Conservation (phyloP, 2,329 filamentous ascomycete genomes). For the Calonectria fujianensis region DNA sequence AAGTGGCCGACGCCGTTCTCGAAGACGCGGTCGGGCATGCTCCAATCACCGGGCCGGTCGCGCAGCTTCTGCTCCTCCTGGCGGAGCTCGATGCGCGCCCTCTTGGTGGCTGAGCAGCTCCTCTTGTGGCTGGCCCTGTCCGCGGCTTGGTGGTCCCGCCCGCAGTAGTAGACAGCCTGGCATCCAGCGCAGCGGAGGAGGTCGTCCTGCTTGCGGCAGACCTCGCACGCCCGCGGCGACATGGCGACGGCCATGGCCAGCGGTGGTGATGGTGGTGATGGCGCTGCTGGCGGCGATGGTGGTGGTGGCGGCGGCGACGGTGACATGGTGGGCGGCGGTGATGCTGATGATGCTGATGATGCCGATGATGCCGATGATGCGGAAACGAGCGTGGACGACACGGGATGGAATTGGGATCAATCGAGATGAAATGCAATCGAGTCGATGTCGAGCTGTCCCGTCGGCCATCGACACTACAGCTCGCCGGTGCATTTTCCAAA, state of each 20-base stretch:
- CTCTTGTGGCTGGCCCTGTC: constrained; percentile 63
- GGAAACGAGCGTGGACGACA: not conserved
- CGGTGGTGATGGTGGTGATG: not conserved
- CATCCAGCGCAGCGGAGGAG: constrained; percentile 64
- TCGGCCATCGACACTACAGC: not conserved
- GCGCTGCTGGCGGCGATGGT: not conserved
- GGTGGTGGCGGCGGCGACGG: not conserved
- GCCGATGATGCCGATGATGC: too few relatives aligned
- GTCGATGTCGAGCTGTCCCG: not conserved
- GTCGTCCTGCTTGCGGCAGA: constrained; percentile 40
- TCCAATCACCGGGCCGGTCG: constrained; percentile 51
- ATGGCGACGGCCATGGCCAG: not conserved
- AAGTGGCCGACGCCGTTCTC: constrained; percentile 63
- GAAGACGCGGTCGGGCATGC: constrained; percentile 60
- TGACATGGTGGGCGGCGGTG: not conserved
- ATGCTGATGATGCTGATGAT: not conserved
- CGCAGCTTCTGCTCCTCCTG: constrained; percentile 63
- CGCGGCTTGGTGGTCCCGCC: constrained; percentile 63
- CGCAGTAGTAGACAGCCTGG: constrained; percentile 67
- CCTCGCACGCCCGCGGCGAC: constrained; percentile 42
- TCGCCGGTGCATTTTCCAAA: not conserved
- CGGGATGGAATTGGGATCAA: not conserved
- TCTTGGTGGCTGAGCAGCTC: constrained; percentile 62
- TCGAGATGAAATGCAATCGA: not conserved
- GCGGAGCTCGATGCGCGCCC: constrained; percentile 53